These are phyloP conservation scores for Microbotryomycetes sp. DNA, from an alignment of 1,284 basidiomycete genomes.

Conservation along the genomic window DNA sequence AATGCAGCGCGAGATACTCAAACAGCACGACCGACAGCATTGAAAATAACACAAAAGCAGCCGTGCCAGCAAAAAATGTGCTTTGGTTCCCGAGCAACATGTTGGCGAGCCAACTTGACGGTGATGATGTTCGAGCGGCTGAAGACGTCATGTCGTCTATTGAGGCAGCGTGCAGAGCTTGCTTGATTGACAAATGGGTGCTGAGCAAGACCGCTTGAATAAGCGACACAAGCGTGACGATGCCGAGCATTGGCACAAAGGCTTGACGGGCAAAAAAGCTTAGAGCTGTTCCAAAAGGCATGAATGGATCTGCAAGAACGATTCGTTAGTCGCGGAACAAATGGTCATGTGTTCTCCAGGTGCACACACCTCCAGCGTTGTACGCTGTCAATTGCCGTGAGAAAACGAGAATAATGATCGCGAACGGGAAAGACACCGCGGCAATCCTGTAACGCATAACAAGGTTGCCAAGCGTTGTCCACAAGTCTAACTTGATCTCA, in stretches of 20 bases:
- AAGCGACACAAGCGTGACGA: constrained; percentile 12
- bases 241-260: constrained; percentile 10
- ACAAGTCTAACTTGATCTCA: constrained; percentile 28
- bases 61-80: constrained; percentile 18
- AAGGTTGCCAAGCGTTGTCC: constrained; percentile 23
- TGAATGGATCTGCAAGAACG: constrained; percentile 4
- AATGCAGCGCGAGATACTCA: constrained; percentile 14
- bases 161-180: background rate
- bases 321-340: background rate
- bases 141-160: background rate
- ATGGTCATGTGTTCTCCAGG: background rate
- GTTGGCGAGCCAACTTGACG: constrained; percentile 27
- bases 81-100: constrained; percentile 29
- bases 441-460: constrained; percentile 34
- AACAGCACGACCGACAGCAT: constrained; percentile 11
- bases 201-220: constrained; percentile 15
- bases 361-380: constrained; percentile 20
- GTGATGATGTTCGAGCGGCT: background rate
- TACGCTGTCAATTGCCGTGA: constrained; percentile 21
- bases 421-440: constrained; percentile 32
- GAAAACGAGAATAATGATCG: constrained; percentile 28
- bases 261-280: constrained; percentile 7
- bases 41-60: constrained; percentile 20
- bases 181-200: constrained; percentile 2
- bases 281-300: constrained; percentile 16